Conservation (phyloP, 148 eudicot genomes). For the Persicaria maculosa region DNA sequence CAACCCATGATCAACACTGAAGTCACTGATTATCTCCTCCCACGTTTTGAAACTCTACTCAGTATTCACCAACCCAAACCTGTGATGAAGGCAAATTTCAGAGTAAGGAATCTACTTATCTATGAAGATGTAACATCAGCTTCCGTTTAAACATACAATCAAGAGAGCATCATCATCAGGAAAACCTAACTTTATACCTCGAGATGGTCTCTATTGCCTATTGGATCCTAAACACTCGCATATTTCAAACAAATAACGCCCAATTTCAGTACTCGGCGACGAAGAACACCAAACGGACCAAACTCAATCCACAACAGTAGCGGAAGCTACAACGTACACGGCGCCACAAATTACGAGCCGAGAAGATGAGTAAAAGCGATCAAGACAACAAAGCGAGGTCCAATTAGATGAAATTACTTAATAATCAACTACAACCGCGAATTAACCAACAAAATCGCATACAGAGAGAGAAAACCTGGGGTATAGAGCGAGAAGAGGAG, state of each 20-base stretch:
- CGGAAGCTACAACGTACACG: neutral
- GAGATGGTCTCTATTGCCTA: neutral
- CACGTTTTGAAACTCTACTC: neutral
- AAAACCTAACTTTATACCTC: neutral
- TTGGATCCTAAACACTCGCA: no score
- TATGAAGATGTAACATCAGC: neutral
- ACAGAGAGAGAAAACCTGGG: conserved; percentile 2
- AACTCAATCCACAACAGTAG: neutral
- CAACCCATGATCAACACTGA: neutral
- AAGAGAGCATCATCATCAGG: neutral
- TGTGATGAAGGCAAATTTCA: neutral
- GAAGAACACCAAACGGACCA: neutral
- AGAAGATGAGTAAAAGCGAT: neutral
- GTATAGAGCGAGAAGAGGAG: conserved; percentile 5
- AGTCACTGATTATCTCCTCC: neutral
- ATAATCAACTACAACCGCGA: neutral
- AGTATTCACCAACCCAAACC: neutral
- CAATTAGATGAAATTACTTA: neutral
- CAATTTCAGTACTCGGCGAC: neutral
- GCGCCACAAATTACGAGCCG: neutral
- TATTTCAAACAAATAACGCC: neutral
- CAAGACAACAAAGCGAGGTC: neutral
- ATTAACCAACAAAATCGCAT: neutral
- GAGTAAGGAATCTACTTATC: neutral
- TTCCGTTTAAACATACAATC: neutral